phyloP scores from a whole-genome alignment of 2,329 filamentous ascomycete species.

The Didymellaceae sp. region DNA sequence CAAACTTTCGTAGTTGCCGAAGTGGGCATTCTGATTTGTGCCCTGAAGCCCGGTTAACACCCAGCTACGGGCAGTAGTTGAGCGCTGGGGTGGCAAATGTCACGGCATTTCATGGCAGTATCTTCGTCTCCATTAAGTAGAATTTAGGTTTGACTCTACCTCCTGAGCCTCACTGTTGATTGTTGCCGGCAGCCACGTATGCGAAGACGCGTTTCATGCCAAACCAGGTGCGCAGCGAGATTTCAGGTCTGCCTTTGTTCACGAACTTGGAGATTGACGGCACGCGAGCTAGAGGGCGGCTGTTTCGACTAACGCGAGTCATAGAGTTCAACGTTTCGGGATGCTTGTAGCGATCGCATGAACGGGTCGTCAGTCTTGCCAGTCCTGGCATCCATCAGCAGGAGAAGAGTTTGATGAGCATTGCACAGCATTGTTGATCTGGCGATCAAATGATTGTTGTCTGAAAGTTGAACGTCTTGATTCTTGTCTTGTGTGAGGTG shows the following conservation, averaged over 20 bases:
- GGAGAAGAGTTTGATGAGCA: background rate
- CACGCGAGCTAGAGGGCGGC: conserved; percentile 16
- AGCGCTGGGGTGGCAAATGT: background rate
- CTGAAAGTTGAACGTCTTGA: conserved; percentile 15
- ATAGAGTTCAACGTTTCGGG: conserved; percentile 12
- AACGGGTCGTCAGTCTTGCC: conserved; percentile 13
- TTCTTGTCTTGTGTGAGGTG: conserved; percentile 16
- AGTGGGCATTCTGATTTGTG: background rate
- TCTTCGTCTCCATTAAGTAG: no score
- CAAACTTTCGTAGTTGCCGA: conserved; percentile 3
- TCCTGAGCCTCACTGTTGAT: background rate
- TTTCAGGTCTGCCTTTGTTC: conserved; percentile 2
- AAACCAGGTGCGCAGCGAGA: conserved; percentile 8
- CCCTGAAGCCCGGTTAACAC: background rate
- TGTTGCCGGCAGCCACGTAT: conserved; percentile 7
- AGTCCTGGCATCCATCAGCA: conserved; percentile 1
- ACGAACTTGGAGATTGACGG: conserved; percentile 13
- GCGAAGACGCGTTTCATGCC: background rate
- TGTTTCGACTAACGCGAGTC: conserved; percentile 18
- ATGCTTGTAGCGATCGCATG: conserved; percentile 17
- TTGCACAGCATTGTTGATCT: conserved; percentile 12
- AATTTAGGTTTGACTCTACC: no score
- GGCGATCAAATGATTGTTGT: conserved; percentile 8
- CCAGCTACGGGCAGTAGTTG: background rate
- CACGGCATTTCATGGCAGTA: background rate